Conservation (phyloP, 805 yeast species). For the Candida corydali region DNA sequence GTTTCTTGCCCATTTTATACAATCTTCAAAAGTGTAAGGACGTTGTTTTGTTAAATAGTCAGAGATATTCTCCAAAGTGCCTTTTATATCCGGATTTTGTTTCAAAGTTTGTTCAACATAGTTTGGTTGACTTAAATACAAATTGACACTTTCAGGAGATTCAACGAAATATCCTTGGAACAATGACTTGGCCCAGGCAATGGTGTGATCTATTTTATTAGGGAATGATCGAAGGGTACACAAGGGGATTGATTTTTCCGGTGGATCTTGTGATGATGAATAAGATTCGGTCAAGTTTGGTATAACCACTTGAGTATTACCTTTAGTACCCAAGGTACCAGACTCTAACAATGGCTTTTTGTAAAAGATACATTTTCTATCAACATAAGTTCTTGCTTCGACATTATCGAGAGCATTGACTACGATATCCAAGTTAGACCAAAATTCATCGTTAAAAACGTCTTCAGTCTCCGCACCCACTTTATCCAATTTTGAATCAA, state of each 20-base stretch:
- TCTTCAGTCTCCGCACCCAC: constrained; percentile 93
- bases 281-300: constrained; percentile 94
- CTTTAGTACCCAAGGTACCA: constrained; percentile 97
- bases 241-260: constrained; percentile 94
- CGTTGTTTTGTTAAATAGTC: constrained; percentile 67
- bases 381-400: constrained; percentile 97
- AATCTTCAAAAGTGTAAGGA: constrained; percentile 88
- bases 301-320: constrained; percentile 94
- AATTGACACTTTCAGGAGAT: constrained; percentile 88
- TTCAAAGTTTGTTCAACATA: constrained; percentile 88
- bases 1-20: constrained; percentile 90
- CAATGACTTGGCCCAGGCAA: constrained; percentile 97
- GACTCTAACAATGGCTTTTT: constrained; percentile 89
- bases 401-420: constrained; percentile 97
- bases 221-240: constrained; percentile 98
- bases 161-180: constrained; percentile 91
- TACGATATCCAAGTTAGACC: constrained; percentile 81
- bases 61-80: constrained; percentile 75
- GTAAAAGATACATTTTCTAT: constrained; percentile 92
- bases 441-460: constrained; percentile 78
- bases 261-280: constrained; percentile 96
- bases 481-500: constrained; percentile 74
- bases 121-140: constrained; percentile 86
- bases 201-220: constrained; percentile 95
- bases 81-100: constrained; percentile 88